Evolutionary conservation across 306 rosid species (phyloP).

Genomic region (Citrullus amarus): DNA sequence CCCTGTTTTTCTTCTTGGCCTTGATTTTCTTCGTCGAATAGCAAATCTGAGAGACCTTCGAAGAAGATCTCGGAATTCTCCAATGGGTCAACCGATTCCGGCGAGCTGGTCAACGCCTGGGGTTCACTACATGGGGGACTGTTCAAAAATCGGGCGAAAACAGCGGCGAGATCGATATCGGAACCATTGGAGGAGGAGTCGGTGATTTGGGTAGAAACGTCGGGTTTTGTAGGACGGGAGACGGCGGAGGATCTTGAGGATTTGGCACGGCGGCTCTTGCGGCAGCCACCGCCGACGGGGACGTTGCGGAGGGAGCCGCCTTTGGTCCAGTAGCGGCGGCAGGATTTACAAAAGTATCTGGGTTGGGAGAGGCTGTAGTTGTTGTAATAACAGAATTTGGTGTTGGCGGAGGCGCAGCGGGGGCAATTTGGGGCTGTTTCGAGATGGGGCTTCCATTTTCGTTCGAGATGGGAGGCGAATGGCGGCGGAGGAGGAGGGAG

Average conservation of each 20-base stretch:
- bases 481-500: not conserved
- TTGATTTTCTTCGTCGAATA: not conserved
- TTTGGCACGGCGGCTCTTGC: slow-evolving; percentile 46
- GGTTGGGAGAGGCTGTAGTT: slow-evolving; percentile 96
- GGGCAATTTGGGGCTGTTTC: slow-evolving; percentile 79
- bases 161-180: slow-evolving; percentile 63
- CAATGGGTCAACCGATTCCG: not conserved
- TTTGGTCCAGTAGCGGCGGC: slow-evolving; percentile 89
- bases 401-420: slow-evolving; percentile 78
- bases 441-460: slow-evolving; percentile 41
- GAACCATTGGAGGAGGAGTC: slow-evolving; percentile 11
- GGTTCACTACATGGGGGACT: not conserved
- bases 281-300: slow-evolving; percentile 73
- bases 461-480: slow-evolving; percentile 5
- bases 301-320: slow-evolving; percentile 83
- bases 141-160: slow-evolving; percentile 56
- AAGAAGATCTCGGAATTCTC: slow-evolving; percentile 1
- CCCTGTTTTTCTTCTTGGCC: not conserved
- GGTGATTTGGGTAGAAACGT: not conserved
- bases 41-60: not conserved
- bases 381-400: slow-evolving; percentile 94
- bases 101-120: not conserved
- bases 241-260: slow-evolving; percentile 1
- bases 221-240: not conserved
- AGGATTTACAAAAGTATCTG: slow-evolving; percentile 72